phyloP scores from a whole-genome alignment of 2,329 filamentous ascomycete genomes.

The Arthrobotrys megalospora region DNA sequence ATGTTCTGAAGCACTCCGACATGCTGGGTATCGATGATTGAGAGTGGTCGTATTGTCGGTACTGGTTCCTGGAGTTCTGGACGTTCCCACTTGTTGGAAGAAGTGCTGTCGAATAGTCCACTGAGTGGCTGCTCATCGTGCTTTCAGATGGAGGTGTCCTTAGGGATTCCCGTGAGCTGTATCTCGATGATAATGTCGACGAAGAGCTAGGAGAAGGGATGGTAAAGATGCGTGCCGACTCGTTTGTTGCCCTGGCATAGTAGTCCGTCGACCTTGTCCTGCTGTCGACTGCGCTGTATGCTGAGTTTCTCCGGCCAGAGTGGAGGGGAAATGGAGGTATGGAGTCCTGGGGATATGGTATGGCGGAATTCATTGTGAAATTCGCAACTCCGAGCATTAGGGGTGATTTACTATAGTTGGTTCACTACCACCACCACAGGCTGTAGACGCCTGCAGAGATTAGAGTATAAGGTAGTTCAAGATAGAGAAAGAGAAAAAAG shows the following conservation, averaged over 20 bases:
- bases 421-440: slow-evolving; percentile 24
- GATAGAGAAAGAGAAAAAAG: neutral
- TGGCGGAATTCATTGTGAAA: slow-evolving; percentile 55
- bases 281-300: slow-evolving; percentile 48
- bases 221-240: slow-evolving; percentile 46
- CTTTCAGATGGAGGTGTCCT: slow-evolving; percentile 47
- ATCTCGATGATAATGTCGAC: slow-evolving; percentile 31
- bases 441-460: slow-evolving; percentile 22
- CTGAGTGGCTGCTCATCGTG: slow-evolving; percentile 32
- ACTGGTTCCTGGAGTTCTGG: slow-evolving; percentile 45
- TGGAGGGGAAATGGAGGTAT: slow-evolving; percentile 47
- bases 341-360: slow-evolving; percentile 54
- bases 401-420: neutral
- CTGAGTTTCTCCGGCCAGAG: slow-evolving; percentile 46
- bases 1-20: slow-evolving; percentile 48
- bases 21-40: slow-evolving; percentile 52
- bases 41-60: slow-evolving; percentile 47
- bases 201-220: slow-evolving; percentile 44
- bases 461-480: neutral
- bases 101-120: slow-evolving; percentile 54
- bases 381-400: slow-evolving; percentile 51
- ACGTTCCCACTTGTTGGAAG: slow-evolving; percentile 54
- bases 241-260: slow-evolving; percentile 49
- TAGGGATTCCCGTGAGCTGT: slow-evolving; percentile 48
- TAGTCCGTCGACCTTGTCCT: slow-evolving; percentile 45